phyloP scores from a whole-genome alignment of 257 asterid species.

The Anisodus tanguticus region DNA sequence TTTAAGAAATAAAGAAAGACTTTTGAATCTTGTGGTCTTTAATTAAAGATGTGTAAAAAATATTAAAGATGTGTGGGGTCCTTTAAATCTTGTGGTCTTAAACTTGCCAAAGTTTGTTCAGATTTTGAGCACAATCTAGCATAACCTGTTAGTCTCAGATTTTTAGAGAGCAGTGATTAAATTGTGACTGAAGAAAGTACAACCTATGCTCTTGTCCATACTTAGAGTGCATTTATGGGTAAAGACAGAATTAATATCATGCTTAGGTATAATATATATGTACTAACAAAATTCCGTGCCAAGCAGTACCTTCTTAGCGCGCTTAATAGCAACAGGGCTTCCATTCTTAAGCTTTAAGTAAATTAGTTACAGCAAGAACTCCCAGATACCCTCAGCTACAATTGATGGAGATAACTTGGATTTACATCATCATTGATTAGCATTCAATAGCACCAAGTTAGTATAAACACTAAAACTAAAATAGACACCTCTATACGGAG shows the following conservation, averaged over 20 bases:
- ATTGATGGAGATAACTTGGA: slow-evolving; percentile 58
- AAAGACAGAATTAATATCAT: no score
- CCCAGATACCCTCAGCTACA: slow-evolving; percentile 55
- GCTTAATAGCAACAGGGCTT: slow-evolving; percentile 58
- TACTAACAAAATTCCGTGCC: neutral
- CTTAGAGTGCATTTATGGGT: no score
- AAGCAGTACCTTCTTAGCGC: slow-evolving; percentile 54
- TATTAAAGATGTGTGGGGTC: no score
- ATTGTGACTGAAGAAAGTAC: neutral
- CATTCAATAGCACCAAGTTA: slow-evolving; percentile 37
- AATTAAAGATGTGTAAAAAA: no score
- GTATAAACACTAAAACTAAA: slow-evolving; percentile 53
- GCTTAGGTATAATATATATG: neutral
- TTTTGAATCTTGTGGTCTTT: no score
- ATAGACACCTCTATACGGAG: slow-evolving; percentile 26
- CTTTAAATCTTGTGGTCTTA: no score
- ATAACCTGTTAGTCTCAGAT: neutral
- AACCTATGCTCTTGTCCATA: neutral
- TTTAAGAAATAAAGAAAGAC: no score
- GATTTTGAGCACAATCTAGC: neutral
- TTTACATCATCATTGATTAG: neutral
- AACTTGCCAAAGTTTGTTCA: neutral
- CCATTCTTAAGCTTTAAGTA: slow-evolving; percentile 58
- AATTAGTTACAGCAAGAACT: slow-evolving; percentile 57
- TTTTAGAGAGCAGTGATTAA: neutral